Evolutionary conservation across 2,329 filamentous ascomycete genomes (phyloP).

Genomic region (Beauveria sp.): DNA sequence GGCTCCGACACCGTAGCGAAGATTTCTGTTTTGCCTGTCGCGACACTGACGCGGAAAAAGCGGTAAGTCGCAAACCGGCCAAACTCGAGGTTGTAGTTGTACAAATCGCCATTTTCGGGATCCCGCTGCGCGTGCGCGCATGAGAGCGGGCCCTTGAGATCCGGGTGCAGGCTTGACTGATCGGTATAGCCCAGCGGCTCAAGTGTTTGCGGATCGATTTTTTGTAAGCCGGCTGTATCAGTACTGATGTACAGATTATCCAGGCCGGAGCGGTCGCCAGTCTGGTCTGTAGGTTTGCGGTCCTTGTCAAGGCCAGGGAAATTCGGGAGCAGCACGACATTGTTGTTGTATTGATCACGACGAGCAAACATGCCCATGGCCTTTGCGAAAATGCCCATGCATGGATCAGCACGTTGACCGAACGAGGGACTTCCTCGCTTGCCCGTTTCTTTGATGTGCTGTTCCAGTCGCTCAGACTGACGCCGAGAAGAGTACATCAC

Average conservation of each 20-base stretch:
- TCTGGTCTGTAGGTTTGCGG: conserved; percentile 13
- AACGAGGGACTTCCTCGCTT: conserved; percentile 53
- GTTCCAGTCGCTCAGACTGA: conserved; percentile 56
- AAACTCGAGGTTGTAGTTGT: conserved; percentile 72
- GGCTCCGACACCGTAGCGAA: conserved; percentile 55
- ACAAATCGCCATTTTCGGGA: conserved; percentile 64
- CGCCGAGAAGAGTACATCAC: conserved; percentile 67
- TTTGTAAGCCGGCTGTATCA: conserved; percentile 49
- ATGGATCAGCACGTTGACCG: conserved; percentile 65
- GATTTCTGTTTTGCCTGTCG: conserved; percentile 59
- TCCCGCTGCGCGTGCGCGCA: conserved; percentile 67
- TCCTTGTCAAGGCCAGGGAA: conserved; percentile 46
- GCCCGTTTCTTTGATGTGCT: conserved; percentile 53
- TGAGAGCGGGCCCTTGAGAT: conserved; percentile 58
- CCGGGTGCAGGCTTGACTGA: conserved; percentile 57
- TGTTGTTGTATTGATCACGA: conserved; percentile 39
- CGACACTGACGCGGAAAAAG: conserved; percentile 57
- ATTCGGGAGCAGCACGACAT: conserved; percentile 58
- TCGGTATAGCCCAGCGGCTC: conserved; percentile 59
- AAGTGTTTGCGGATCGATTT: conserved; percentile 61
- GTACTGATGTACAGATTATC: conserved; percentile 46
- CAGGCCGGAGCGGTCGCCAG: conserved; percentile 32
- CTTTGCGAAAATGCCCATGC: conserved; percentile 65
- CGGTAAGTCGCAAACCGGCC: conserved; percentile 54
- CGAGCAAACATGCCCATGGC: conserved; percentile 52